Percentiles rank a stretch among this genome's conserved stretches.
phyloP scores from a whole-genome alignment of 495 filamentous ascomycete species.

The Geopyxis carbonaria region DNA sequence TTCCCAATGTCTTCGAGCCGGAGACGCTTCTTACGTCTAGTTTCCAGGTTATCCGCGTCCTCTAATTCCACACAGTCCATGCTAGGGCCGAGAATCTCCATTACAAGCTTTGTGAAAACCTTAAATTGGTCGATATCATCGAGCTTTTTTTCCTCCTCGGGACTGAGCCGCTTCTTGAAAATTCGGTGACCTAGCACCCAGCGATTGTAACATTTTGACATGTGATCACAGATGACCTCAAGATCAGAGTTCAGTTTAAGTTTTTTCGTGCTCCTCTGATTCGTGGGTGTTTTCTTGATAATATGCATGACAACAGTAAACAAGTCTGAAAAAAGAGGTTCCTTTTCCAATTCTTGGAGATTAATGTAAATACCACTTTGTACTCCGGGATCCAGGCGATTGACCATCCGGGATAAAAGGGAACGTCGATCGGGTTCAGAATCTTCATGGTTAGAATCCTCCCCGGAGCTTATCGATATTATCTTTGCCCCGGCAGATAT shows the following conservation, averaged over 20 bases:
- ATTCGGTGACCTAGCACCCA: slow-evolving; percentile 11
- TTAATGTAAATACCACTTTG: too few relatives aligned
- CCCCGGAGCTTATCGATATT: too few relatives aligned
- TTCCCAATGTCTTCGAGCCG: too few relatives aligned
- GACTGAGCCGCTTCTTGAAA: slow-evolving; percentile 1
- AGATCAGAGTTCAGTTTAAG: slow-evolving; percentile 13
- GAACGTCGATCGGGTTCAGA: too few relatives aligned
- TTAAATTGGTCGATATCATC: slow-evolving; percentile 1
- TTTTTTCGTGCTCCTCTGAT: slow-evolving; percentile 9
- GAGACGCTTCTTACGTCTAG: too few relatives aligned
- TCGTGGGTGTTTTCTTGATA: slow-evolving; percentile 7
- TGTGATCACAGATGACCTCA: slow-evolving; percentile 8
- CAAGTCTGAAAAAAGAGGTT: too few relatives aligned
- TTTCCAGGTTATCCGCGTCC: not conserved
- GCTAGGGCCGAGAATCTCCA: not conserved
- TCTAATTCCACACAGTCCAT: not conserved
- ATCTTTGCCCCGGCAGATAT: too few relatives aligned
- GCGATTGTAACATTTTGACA: slow-evolving; percentile 9
- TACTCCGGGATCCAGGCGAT: too few relatives aligned
- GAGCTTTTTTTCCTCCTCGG: not conserved
- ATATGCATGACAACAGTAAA: too few relatives aligned
- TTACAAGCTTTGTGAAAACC: slow-evolving; percentile 2
- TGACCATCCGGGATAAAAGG: too few relatives aligned
- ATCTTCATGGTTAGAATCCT: too few relatives aligned
- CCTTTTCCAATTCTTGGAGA: too few relatives aligned